These are phyloP conservation scores for Thielaviopsis ethacetica DNA, from an alignment of 2,329 filamentous ascomycete species.

Conservation along the genomic window DNA sequence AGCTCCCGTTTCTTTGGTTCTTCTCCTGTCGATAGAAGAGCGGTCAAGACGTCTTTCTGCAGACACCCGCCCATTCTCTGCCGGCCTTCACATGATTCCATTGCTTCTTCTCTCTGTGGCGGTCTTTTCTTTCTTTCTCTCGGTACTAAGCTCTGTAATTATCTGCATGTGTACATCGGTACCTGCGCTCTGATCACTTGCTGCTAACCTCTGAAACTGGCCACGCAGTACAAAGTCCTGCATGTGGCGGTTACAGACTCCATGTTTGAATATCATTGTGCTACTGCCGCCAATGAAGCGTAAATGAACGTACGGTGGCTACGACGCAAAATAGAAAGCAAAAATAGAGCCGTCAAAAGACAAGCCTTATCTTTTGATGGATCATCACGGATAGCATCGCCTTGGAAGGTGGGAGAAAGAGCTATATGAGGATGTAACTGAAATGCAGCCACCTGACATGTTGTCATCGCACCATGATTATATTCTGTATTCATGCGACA, in stretches of 20 bases:
- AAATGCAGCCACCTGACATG: not conserved
- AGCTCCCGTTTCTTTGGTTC: not conserved
- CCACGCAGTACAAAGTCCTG: not conserved
- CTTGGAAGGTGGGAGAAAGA: not conserved
- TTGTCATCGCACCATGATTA: not conserved
- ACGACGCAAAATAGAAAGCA: not conserved
- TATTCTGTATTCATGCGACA: not conserved
- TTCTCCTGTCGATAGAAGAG: not conserved
- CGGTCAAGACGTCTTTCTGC: not conserved
- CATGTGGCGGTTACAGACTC: not conserved
- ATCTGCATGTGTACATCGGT: not conserved
- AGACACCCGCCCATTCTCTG: not conserved
- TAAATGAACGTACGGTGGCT: not conserved
- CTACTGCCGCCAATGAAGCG: not conserved
- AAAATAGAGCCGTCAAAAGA: not conserved
- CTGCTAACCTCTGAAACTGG: not conserved
- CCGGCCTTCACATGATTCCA: not conserved
- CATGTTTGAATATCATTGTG: not conserved
- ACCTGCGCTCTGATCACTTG: not conserved
- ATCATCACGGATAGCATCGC: not conserved
- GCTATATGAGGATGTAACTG: not conserved
- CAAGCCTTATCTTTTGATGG: not conserved
- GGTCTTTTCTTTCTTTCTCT: not conserved
- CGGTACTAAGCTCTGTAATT: not conserved
- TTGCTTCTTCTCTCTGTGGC: not conserved